phyloP scores from a whole-genome alignment of 164 flowering plant genomes.

The Hamamelis virginiana region DNA sequence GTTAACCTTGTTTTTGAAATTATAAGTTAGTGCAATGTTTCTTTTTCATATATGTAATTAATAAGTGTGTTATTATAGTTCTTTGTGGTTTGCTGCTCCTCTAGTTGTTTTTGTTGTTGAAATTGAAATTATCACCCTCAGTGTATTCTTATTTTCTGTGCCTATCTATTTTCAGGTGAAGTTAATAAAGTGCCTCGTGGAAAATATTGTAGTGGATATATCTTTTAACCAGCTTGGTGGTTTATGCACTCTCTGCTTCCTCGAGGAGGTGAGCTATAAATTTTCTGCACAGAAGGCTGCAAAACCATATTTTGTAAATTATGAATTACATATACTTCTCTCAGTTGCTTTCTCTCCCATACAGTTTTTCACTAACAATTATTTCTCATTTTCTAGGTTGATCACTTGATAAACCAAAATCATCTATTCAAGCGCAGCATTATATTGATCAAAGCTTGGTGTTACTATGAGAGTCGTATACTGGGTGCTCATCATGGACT shows the following conservation, averaged over 20 bases:
- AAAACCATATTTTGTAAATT: background rate
- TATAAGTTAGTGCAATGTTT: background rate
- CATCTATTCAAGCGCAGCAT: constrained; percentile 93
- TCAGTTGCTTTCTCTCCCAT: background rate
- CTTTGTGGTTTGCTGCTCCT: background rate
- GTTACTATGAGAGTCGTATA: constrained; percentile 96
- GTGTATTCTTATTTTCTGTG: background rate
- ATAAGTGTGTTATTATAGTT: background rate
- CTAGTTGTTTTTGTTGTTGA: too few relatives aligned
- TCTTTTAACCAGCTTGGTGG: constrained; percentile 96
- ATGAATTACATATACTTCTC: background rate
- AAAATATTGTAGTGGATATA: constrained; percentile 92
- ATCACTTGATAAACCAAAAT: constrained; percentile 67
- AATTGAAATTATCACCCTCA: too few relatives aligned
- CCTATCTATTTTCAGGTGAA: constrained; percentile 61
- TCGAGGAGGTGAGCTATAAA: constrained; percentile 63
- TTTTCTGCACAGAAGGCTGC: background rate
- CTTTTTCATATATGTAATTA: background rate
- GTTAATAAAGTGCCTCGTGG: constrained; percentile 91
- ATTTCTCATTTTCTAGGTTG: constrained; percentile 54
- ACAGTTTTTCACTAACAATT: constrained; percentile 11
- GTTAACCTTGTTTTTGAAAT: too few relatives aligned
- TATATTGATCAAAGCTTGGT: constrained; percentile 96
- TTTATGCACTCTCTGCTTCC: constrained; percentile 91
- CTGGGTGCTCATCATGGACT: constrained; percentile 98